phyloP scores from a whole-genome alignment of 129 eudicot species.

The carrot (Daucus carota) region DNA sequence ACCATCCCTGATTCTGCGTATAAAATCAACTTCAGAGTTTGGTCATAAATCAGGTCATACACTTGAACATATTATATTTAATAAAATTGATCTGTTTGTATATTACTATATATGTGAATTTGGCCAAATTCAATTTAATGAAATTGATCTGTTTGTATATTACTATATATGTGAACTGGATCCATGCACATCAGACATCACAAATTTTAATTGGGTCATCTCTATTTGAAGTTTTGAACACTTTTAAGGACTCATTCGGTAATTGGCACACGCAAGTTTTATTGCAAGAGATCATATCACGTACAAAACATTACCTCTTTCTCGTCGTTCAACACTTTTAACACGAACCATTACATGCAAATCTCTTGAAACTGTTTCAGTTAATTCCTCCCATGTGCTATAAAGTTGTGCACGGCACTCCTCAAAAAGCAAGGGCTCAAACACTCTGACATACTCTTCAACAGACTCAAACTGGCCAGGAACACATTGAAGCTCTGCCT shows the following conservation, averaged over 20 bases:
- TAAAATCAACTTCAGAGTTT: neutral
- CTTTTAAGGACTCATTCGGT: neutral
- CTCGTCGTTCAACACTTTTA: constrained; percentile 73
- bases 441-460: constrained; percentile 79
- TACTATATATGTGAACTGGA: neutral
- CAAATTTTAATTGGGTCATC: neutral
- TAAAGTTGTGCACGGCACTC: constrained; percentile 97
- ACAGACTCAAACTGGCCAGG: constrained; percentile 92
- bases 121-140: no score
- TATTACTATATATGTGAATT: neutral
- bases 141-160: neutral
- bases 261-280: neutral
- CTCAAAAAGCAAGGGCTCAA: constrained; percentile 95
- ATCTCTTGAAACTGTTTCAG: constrained; percentile 49
- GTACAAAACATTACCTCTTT: constrained; percentile 63
- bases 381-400: constrained; percentile 93
- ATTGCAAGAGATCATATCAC: neutral
- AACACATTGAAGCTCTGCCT: constrained; percentile 80
- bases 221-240: neutral
- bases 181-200: neutral
- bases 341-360: constrained; percentile 64
- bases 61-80: neutral
- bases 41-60: neutral
- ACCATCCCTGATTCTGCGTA: neutral
- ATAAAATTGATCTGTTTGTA: neutral